Base-by-base conservation (phyloP, 345 rosid species). In the Adansonia digitata region DNA sequence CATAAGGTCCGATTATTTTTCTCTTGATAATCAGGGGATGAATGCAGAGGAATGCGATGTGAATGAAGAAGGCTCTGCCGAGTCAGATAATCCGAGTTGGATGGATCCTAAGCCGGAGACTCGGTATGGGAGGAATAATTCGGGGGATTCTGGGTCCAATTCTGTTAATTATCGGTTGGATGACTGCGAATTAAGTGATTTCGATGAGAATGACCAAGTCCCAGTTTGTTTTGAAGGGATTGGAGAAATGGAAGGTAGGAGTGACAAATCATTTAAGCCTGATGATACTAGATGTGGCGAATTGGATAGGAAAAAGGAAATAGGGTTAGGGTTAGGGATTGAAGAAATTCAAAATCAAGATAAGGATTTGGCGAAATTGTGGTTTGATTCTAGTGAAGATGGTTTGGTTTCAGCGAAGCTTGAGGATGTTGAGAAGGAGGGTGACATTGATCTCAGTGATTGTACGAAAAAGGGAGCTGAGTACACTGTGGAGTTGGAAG, bases 21-120 rank as follows among this genome's bases (percentile, higher is more conserved):
- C 97, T 60, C 82, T 91, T 71, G 89, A 88, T 52, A 86, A 83
- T 62, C 84, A 80, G 42, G 74, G 61, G 35, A 75, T 81, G 31
- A 84, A 82, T 51, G 82, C 81, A 0, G 85, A 74, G 76, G 39
- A 35, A 40, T 59, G 46, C 35, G 86, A 79, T 80, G 76, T 10
- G 72, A 82, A 78, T 52, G 84, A 84, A 24, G 90, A 85, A 52
- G 91, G 86, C 17, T 86, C 92, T 59, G 81, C 82, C 65, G 91
- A 82, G 69, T 89, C 97, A 13, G 98, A 89, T 75, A 88, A 89
- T 86, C 98, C 98, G 34, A 92, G 97, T 37, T 94, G 97, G 98
- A 86, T 92, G 72, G 98, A 91, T 77, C 98, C 98, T 14, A 85
- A 79, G 17, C 77, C 81, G 4, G 94, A 84, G 26, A 79, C 78